These are phyloP conservation scores for Prunus salicina DNA, from an alignment of 306 rosid genomes.

Conservation along the genomic window DNA sequence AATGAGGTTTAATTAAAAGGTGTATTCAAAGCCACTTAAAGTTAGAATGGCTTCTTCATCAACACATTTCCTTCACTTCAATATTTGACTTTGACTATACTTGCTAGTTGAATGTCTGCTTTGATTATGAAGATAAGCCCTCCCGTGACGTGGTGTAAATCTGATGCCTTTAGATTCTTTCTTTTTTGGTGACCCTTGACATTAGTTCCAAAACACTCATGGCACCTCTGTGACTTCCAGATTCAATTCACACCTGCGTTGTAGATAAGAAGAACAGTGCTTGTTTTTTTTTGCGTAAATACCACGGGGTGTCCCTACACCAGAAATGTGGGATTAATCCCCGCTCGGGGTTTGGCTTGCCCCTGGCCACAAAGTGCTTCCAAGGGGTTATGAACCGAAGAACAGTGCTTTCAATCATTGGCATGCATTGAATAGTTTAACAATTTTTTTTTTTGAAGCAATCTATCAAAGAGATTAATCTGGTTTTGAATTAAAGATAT, in stretches of 20 bases:
- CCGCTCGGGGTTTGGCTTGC: too few relatives aligned
- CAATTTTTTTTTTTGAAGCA: background rate
- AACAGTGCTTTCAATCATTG: background rate
- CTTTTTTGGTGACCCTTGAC: background rate
- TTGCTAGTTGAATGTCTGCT: constrained; percentile 5
- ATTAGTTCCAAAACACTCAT: background rate
- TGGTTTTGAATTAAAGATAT: constrained; percentile 15
- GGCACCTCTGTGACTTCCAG: background rate
- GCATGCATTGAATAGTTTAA: background rate
- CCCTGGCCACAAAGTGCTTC: too few relatives aligned
- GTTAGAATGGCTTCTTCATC: constrained; percentile 44
- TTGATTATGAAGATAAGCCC: too few relatives aligned
- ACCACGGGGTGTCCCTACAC: too few relatives aligned
- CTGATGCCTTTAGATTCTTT: background rate
- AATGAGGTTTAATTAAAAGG: constrained; percentile 23
- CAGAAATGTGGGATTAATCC: too few relatives aligned
- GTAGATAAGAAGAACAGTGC: background rate
- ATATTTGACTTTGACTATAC: constrained; percentile 34
- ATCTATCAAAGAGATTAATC: background rate
- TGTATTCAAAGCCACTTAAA: constrained; percentile 43
- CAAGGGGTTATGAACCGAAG: background rate
- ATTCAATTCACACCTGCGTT: background rate
- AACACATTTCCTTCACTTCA: constrained; percentile 20
- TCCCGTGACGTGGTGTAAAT: too few relatives aligned
- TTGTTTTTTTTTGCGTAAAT: background rate